Evolutionary conservation across 2,329 filamentous ascomycete genomes (phyloP), one percentile per base, ranked within the genome.

Genomic region (Coleophoma cylindrospora): DNA sequence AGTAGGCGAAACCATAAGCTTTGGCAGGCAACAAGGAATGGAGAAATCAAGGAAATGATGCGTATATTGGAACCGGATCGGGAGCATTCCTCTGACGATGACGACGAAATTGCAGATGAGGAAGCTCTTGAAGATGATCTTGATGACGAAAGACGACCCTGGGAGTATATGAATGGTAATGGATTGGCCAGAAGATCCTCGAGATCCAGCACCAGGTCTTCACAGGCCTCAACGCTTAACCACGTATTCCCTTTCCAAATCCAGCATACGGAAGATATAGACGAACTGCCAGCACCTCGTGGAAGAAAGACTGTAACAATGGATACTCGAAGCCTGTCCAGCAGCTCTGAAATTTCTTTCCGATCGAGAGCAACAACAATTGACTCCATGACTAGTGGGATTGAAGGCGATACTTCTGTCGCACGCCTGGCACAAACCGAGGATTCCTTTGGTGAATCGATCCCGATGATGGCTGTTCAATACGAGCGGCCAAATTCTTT

Each of bases 241-340:
- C 92, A 97, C 64, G 91, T 97, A 1, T 96, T 96, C 59, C 92
- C 91, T 0, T 97, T 96, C 55, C 88, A 95, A 64, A 79, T 77
- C 49, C 80, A 81, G 52, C 66, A 70, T 40, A 75, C 62, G 33
- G 63, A 66, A 3, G 67, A 71, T 2, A 27, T 27, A 2, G 56
- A 63, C 78, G 57, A 70, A 79, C 36, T 59, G 9, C 62, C 62
- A 15, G 56, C 57, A 12, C 51, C 64, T n/a, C 53, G 61, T 37
- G 56, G 56, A 45, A 64, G 61, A 4, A 67, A 67, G 49, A 89
- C 79, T 57, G 92, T 97, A 1, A 89, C 90, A 0, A 87, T 96
- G 87, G 90, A 96, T 63, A 87, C 87, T 14, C 77, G 91, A 57
- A 96, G 92, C 61, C 79, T 95, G 66, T 96, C 92, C 7, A 91